Conservation (phyloP, 2,329 filamentous ascomycete species). For the Ciborinia camelliae region DNA sequence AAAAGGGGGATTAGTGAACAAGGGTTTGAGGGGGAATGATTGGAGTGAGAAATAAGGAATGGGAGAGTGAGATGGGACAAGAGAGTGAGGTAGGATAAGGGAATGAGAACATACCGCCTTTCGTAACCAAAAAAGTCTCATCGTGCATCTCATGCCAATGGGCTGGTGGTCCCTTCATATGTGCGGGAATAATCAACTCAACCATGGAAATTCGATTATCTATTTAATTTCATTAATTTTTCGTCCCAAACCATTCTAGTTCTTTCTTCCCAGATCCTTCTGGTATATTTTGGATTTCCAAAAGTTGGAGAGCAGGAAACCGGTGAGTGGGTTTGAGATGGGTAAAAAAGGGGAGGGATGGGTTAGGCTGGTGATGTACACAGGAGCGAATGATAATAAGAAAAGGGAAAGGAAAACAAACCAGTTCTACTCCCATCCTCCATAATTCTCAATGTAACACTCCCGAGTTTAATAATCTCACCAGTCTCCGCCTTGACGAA, state of each 20-base stretch:
- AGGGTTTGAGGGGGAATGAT: not conserved
- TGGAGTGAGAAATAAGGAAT: not conserved
- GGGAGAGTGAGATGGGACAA: too few relatives aligned
- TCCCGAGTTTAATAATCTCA: not conserved
- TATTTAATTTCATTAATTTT: not conserved
- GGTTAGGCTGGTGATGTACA: not conserved
- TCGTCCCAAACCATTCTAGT: accelerated
- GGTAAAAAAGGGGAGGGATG: not conserved
- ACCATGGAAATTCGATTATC: slow-evolving; percentile 8
- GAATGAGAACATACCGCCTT: not conserved
- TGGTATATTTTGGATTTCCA: too few relatives aligned
- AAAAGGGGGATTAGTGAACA: too few relatives aligned
- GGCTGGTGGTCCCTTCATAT: not conserved
- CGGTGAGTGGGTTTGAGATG: not conserved
- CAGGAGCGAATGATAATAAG: not conserved
- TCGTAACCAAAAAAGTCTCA: slow-evolving; percentile 11
- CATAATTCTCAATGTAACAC: not conserved
- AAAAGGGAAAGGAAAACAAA: not conserved
- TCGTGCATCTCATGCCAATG: slow-evolving; percentile 20
- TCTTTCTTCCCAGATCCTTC: too few relatives aligned
- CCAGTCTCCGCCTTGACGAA: slow-evolving; percentile 2
- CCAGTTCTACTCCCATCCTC: slow-evolving; percentile 8
- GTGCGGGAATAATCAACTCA: slow-evolving; percentile 6
- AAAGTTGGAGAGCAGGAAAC: not conserved
- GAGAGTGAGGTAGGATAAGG: not conserved